Base-by-base conservation (phyloP, 352 stramenopile species). In the Saprolegnia parasitica region DNA sequence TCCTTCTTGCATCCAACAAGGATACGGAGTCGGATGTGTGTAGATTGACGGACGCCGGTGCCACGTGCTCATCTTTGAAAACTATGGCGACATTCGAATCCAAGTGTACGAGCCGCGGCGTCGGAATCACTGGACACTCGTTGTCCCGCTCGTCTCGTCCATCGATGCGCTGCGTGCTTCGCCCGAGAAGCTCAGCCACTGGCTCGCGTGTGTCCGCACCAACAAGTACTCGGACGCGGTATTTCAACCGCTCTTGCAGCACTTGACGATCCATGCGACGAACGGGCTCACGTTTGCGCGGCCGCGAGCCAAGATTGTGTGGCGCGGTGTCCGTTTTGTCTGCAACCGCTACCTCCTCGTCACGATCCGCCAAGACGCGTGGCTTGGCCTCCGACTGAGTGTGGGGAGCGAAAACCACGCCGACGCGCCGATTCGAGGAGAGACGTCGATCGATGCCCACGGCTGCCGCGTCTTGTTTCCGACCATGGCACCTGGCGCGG, bases 1-100 rank as follows among this genome's bases (percentile, higher is more conserved):
- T 8, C 39, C 8, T 15, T 8, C 8, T 49, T n/a, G 13, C 42
- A 10, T n/a, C 13, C 42, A 10, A 35, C 2, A 35, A 35, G 29
- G 29, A 6, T 5, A 35, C 29, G 5, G 29, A 35, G 29, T 35
- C 29, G 2, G 5, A 2, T 35, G 21, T 8, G 54, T 65, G 0
- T 73, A 58, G 11, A 74, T 93, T 4, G 67, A 86, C 55, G 78
- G 82, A 0, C 74, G 68, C 45, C 58, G 89, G 20, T 87, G 82
- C 47, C 67, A 84, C 35, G 78, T 83, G 0, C 73, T 83, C 5
- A 76, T 91, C 1, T 86, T 81, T 56, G 86, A 93, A 71, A 93
- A 93, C 58, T 93, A 84, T 82, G 86, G 86, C 32, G 84, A 93
- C 64, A 62, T 93, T 9, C 75, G 74, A 0, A 74, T 90, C 21